Evolutionary conservation across 495 filamentous ascomycete species (phyloP), one percentile per base, ranked within the genome.

Genomic region (Amniculicola lignicola): DNA sequence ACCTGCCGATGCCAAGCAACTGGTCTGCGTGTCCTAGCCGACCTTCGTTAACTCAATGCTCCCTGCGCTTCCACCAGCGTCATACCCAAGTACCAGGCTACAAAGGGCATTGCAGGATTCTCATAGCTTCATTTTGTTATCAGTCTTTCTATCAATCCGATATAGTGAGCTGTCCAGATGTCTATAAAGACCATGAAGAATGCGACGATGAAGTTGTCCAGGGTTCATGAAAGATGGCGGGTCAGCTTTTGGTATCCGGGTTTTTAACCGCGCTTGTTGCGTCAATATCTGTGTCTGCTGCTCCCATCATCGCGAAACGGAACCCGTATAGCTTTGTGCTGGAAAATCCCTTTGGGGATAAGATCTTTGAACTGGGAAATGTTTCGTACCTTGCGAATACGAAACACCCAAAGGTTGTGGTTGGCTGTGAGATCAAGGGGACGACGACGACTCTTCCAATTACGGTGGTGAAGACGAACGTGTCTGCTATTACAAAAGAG

Each of bases 351-450:
- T 59, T 52, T 43, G 47, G 47, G 1, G 55, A 54, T 36, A 38
- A 41, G 4, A 51, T 64, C 40, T 67, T 67, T 46, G 33, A 64
- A 42, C 56, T 67, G 15, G 64, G 64, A 1, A 35, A 64, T 25
- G 41, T 58, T 21, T 50, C 45, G 4, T 67, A 67, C 53, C 56
- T 67, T n/a, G 64, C 61, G 4, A 64, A 61, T 28, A 57, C 51
- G 11, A 43, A 53, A 29, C 36, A 67, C 25, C 64, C 64, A 3
- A 64, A 64, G 28, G 61, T 52, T 15, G 51, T 46, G 21, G 11
- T 63, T 3, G 16, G 22, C 11, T 38, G 14, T 28, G 16, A 43
- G 19, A 5, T 23, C 6, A 5, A 19, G 12, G 16, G 35, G 18
- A 31, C 28, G 1, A 24, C 40, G 4, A 37, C 40, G 21, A 1